Evolutionary conservation across 345 rosid genomes (phyloP).

Genomic region (Citrus medica): DNA sequence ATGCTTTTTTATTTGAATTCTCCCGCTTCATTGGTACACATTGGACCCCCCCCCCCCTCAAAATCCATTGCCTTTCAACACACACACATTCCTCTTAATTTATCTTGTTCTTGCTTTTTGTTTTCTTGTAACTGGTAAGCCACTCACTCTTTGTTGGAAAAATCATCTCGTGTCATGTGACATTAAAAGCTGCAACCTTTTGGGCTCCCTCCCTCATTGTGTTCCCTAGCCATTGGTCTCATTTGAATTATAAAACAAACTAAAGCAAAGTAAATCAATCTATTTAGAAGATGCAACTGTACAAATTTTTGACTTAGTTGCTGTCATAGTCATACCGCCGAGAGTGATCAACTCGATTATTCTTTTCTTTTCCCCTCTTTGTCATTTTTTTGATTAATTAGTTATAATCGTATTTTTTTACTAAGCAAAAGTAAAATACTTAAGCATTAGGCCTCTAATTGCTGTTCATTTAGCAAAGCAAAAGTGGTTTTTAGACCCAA

Average conservation of each 20-base stretch:
- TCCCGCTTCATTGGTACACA: neutral
- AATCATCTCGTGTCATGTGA: neutral
- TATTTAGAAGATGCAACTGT: neutral
- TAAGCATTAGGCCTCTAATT: too few species aligned
- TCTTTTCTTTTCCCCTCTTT: neutral
- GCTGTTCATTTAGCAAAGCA: too few species aligned
- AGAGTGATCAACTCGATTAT: neutral
- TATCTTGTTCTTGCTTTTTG: neutral
- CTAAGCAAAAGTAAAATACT: too few species aligned
- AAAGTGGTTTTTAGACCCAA: too few species aligned
- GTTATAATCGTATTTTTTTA: neutral
- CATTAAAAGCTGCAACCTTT: neutral
- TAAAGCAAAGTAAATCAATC: neutral
- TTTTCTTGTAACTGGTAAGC: conserved; percentile 4
- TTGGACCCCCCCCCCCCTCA: conserved; percentile 9
- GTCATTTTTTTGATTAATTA: neutral
- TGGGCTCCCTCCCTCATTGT: neutral
- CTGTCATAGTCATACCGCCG: too few species aligned
- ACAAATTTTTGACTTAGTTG: neutral
- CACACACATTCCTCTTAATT: neutral
- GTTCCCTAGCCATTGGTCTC: neutral
- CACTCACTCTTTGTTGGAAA: neutral
- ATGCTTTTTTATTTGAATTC: conserved; percentile 14
- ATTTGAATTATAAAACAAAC: neutral
- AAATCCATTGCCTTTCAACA: neutral